These are phyloP conservation scores for Phoenix dactylifera DNA, from an alignment of 176 grass and related monocot species.

Conservation along the genomic window DNA sequence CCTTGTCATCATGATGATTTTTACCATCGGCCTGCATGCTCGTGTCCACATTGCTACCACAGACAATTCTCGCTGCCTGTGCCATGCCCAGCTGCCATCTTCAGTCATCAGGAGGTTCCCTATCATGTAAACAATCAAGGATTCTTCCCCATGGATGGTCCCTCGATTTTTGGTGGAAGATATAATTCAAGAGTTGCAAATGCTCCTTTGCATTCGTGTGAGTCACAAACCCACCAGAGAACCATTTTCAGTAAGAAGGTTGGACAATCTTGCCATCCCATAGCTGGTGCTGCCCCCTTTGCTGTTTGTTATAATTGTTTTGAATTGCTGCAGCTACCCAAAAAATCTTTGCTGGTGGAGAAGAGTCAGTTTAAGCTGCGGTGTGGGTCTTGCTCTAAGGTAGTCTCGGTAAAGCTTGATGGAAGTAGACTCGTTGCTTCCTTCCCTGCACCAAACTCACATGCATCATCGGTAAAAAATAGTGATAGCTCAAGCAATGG, in stretches of 20 bases:
- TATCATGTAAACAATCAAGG: slow-evolving; percentile 37
- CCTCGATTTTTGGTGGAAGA: slow-evolving; percentile 27
- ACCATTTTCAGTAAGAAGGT: slow-evolving; percentile 40
- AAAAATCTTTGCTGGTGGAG: slow-evolving; percentile 23
- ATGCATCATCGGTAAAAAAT: slow-evolving; percentile 27
- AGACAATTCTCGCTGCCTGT: slow-evolving; percentile 45
- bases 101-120: slow-evolving; percentile 39
- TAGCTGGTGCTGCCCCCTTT: slow-evolving; percentile 78
- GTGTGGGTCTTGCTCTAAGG: slow-evolving; percentile 79
- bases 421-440: slow-evolving; percentile 55
- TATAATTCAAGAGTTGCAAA: slow-evolving; percentile 27
- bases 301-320: slow-evolving; percentile 80
- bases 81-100: slow-evolving; percentile 28
- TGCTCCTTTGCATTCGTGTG: slow-evolving; percentile 15
- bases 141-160: slow-evolving; percentile 21
- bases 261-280: slow-evolving; percentile 37
- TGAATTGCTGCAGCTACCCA: slow-evolving; percentile 73
- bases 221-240: slow-evolving; percentile 24
- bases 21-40: slow-evolving; percentile 67
- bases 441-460: slow-evolving; percentile 9
- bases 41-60: slow-evolving; percentile 62
- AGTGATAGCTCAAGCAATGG: slow-evolving; percentile 20
- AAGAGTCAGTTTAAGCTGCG: slow-evolving; percentile 60
- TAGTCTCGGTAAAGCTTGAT: slow-evolving; percentile 55
- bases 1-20: slow-evolving; percentile 69